A percentile compares a stretch with the other conserved stretches of the same genome.
phyloP scores from a whole-genome alignment of 164 flowering plant species.

The Warburgia ugandensis region DNA sequence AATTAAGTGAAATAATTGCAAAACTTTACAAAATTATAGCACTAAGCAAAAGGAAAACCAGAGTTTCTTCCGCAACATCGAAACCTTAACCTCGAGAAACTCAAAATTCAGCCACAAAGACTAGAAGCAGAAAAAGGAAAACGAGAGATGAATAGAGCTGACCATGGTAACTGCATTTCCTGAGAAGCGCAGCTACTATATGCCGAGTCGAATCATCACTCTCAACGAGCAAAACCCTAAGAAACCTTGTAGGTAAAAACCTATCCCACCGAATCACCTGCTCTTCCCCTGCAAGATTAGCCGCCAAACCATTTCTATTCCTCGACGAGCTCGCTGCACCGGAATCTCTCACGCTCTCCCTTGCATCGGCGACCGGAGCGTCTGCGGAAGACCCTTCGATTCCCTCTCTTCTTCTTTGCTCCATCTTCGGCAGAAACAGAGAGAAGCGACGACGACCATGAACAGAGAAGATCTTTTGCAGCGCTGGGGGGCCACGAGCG shows the following conservation, averaged over 20 bases:
- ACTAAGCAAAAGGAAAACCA: background rate
- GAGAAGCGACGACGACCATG: too few species aligned
- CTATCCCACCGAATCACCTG: conserved; percentile 53
- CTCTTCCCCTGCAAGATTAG: conserved; percentile 1
- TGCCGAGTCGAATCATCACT: conserved; percentile 72
- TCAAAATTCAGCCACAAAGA: background rate
- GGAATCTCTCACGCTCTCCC: too few species aligned
- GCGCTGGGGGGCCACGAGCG: too few species aligned
- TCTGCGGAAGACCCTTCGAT: background rate
- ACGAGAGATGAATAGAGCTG: background rate
- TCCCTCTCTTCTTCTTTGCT: background rate
- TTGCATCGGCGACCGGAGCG: too few species aligned
- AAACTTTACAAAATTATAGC: too few species aligned
- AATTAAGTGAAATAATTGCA: too few species aligned
- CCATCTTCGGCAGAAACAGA: too few species aligned
- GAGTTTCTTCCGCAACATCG: background rate
- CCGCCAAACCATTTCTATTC: conserved; percentile 2
- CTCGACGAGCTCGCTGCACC: too few species aligned
- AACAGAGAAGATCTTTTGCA: too few species aligned
- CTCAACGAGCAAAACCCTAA: conserved; percentile 68
- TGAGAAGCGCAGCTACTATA: conserved; percentile 60
- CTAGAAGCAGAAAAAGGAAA: background rate
- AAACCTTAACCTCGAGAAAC: background rate
- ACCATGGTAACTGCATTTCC: conserved; percentile 81
- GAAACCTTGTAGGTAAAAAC: conserved; percentile 49